A percentile compares a stretch with the other conserved stretches of the same genome.
These are phyloP conservation scores for Tetrahymena elliotti DNA, from an alignment of 73 alveolate genomes.

Conservation along the genomic window DNA sequence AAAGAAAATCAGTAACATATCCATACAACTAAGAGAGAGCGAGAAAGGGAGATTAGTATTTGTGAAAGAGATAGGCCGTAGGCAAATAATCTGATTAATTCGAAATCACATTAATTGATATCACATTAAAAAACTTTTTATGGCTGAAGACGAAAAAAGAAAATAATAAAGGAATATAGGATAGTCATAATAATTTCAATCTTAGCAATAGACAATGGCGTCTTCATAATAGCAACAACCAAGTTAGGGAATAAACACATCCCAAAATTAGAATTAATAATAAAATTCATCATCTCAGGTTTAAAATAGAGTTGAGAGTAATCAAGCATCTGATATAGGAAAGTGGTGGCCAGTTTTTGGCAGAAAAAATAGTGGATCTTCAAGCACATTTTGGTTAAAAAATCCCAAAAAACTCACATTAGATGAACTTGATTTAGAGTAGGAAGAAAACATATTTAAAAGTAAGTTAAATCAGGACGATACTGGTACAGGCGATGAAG, in stretches of 20 bases:
- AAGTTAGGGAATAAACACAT: not conserved
- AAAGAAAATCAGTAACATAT: not conserved
- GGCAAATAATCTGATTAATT: not conserved
- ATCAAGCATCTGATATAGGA: not conserved
- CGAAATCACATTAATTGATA: not conserved
- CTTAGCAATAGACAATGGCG: not conserved
- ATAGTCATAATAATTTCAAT: not conserved
- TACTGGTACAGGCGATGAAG: not conserved
- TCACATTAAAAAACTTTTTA: not conserved
- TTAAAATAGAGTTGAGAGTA: not conserved
- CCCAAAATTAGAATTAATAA: not conserved
- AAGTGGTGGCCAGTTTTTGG: conserved; percentile 1
- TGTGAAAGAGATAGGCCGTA: not conserved
- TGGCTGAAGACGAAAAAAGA: not conserved
- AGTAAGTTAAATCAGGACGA: not conserved
- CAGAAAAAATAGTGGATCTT: not conserved
- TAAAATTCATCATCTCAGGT: not conserved
- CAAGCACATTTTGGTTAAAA: not conserved
- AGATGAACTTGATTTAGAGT: not conserved
- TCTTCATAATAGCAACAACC: not conserved
- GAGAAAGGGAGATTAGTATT: not conserved
- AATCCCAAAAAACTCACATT: not conserved
- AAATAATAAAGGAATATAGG: not conserved
- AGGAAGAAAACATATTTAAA: not conserved
- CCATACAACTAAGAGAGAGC: not conserved